A percentile compares a stretch with the other conserved stretches of the same genome.
Conservation (phyloP, 495 filamentous ascomycete species). For the Aspergillus sparsus region DNA sequence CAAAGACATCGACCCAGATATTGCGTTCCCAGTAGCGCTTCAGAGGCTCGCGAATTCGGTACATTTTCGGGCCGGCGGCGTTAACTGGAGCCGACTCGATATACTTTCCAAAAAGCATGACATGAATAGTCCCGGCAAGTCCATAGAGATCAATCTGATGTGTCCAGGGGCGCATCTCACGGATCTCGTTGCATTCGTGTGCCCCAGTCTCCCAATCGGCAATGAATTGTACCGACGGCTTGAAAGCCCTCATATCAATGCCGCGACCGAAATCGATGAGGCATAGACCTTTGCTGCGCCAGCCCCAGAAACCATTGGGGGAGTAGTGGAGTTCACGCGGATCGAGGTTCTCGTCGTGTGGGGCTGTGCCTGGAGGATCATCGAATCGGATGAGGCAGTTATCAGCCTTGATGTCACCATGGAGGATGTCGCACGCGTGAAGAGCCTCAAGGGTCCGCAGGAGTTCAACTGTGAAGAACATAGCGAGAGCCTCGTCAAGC, state of each 20-base stretch:
- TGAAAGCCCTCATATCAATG: slow-evolving; percentile 89
- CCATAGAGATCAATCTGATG: slow-evolving; percentile 96
- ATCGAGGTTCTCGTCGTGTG: slow-evolving; percentile 43
- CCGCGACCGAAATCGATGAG: slow-evolving; percentile 95
- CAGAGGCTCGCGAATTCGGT: slow-evolving; percentile 69
- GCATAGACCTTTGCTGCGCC: slow-evolving; percentile 74
- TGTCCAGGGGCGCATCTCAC: slow-evolving; percentile 89
- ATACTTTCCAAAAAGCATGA: slow-evolving; percentile 88
- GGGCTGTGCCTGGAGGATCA: slow-evolving; percentile 31
- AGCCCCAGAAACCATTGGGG: slow-evolving; percentile 71
- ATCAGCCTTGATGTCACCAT: slow-evolving; percentile 94
- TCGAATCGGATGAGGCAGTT: slow-evolving; percentile 91
- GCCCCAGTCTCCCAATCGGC: slow-evolving; percentile 88
- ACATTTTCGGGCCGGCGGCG: slow-evolving; percentile 53
- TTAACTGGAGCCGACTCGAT: slow-evolving; percentile 72
- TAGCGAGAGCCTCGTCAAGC: slow-evolving; percentile 84
- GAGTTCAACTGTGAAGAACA: slow-evolving; percentile 94
- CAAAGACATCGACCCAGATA: slow-evolving; percentile 82
- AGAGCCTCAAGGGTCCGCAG: slow-evolving; percentile 86
- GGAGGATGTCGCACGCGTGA: slow-evolving; percentile 76
- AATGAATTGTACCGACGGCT: slow-evolving; percentile 76
- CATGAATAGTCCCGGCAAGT: slow-evolving; percentile 80
- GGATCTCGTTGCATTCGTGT: slow-evolving; percentile 91
- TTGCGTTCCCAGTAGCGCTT: slow-evolving; percentile 97
- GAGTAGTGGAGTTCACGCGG: slow-evolving; percentile 58